A percentile compares a stretch with the other conserved stretches of the same genome.
Conservation (phyloP, 2,329 filamentous ascomycete genomes). For the Hymenoscyphus albidus region DNA sequence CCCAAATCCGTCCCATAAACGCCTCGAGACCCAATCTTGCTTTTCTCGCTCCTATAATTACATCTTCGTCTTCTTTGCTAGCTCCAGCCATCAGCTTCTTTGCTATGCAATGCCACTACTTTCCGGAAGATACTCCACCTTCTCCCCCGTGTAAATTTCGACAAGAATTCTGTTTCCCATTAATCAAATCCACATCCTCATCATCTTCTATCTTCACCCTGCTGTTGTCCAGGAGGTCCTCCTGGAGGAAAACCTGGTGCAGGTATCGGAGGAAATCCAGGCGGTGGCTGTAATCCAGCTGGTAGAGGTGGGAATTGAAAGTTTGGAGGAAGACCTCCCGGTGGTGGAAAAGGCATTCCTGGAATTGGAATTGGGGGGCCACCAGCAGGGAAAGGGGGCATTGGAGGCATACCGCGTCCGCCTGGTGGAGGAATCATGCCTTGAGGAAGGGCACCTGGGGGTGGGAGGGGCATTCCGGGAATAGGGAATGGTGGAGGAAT, state of each 20-base stretch:
- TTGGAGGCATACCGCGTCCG: conserved; percentile 30
- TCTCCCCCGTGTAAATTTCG: background rate
- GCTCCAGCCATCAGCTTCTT: background rate
- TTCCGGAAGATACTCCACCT: background rate
- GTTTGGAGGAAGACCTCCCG: conserved; percentile 48
- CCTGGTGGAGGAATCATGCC: conserved; percentile 33
- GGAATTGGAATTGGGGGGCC: conserved; percentile 28
- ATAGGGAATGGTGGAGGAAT: conserved; percentile 55
- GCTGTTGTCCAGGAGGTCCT: conserved; percentile 14
- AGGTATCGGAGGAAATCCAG: conserved; percentile 24
- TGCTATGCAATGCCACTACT: background rate
- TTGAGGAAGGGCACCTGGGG: conserved; percentile 18
- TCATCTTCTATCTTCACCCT: conserved; percentile 14
- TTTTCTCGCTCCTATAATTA: conserved; percentile 1
- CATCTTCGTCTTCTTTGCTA: background rate
- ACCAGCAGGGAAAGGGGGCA: conserved; percentile 23
- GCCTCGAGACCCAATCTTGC: background rate
- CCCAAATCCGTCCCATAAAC: conserved; percentile 2
- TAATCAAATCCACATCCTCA: background rate
- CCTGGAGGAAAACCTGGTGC: conserved; percentile 9
- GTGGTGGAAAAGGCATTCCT: conserved; percentile 43
- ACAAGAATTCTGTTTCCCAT: background rate
- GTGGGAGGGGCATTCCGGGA: conserved; percentile 39
- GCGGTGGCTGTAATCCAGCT: conserved; percentile 28
- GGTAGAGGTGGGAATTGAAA: conserved; percentile 45